Base-by-base conservation (phyloP, 2,329 filamentous ascomycete species). In the Talaromyces islandicus region DNA sequence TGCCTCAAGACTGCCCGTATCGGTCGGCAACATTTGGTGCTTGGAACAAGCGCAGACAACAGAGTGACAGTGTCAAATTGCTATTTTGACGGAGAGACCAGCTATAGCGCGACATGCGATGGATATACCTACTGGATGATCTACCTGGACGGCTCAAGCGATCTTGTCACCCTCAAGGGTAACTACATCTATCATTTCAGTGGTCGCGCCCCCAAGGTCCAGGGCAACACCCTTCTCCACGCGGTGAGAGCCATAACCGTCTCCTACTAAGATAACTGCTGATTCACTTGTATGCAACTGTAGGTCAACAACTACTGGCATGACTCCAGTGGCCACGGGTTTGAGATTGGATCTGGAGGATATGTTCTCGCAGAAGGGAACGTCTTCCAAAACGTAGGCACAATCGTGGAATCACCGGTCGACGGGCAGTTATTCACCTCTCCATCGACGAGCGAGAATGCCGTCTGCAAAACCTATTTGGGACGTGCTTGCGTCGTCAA, bases 121-220 rank as follows among this genome's bases (percentile, higher is more conserved):
- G 77, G 75, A 46, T 78, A 83, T 71, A 83, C 85, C 73, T 86
- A 86, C 80, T 86, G 84, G 82, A 78, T 73, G 30, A 71, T 85
- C 64, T 85, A 83, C 75, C 77, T 86, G 54, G 79, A 77, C 46
- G 84, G 85, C n/a, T 75, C 77, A 60, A 77, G 72, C 69, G 84
- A 87, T 68, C 67, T 80, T 62, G 76, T 86, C 67, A 86, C 84
- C 63, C 67, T 86, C 69, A 82, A 84, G 75, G 77, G 78, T 64
- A 86, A 86, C 78, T 85, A 85, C 75, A 76, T 86, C 68, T 81
- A 85, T 77, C 77, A 84, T 71, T 81, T 80, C 54, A 80, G 77
- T 12, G 84, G 84, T 60, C 83, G 84, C 57, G 75, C 76, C 12
- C 84, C 83, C 65, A 85, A 86, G 75, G 75, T 86, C 24, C 75